phyloP scores from a whole-genome alignment of 768 basidiomycete species.

The Vishniacozyma victoriae region DNA sequence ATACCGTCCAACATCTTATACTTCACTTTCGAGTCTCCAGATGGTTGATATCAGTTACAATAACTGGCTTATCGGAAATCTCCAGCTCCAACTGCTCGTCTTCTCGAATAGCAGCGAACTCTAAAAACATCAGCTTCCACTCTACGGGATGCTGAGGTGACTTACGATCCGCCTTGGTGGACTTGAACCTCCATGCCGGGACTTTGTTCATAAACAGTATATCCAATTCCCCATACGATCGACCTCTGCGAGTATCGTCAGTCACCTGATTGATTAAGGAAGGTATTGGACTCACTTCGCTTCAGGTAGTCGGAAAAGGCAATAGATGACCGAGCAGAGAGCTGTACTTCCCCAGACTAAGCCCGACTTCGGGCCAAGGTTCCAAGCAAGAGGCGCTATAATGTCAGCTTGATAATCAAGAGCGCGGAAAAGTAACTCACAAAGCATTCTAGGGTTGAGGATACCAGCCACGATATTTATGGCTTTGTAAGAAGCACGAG shows the following conservation, averaged over 20 bases:
- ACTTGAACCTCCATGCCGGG: slow-evolving; percentile 36
- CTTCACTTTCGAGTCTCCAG: too few species aligned
- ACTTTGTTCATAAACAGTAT: slow-evolving; percentile 37
- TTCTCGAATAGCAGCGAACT: too few species aligned
- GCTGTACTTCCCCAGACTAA: neutral
- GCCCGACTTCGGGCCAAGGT: neutral
- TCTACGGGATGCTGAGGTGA: too few species aligned
- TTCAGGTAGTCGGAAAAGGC: neutral
- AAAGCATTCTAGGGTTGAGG: slow-evolving; percentile 13
- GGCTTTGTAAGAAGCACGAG: slow-evolving; percentile 5
- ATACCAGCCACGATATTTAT: slow-evolving; percentile 18
- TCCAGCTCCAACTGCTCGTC: too few species aligned
- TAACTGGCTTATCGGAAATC: too few species aligned
- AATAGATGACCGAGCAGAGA: neutral
- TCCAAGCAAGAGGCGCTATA: neutral
- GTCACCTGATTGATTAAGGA: neutral
- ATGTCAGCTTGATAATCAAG: neutral
- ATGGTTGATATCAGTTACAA: too few species aligned
- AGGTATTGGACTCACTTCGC: neutral
- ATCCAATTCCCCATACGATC: slow-evolving; percentile 27
- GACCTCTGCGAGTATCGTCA: neutral
- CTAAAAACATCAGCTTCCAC: too few species aligned
- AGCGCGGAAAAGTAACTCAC: neutral
- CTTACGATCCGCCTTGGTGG: slow-evolving; percentile 15
- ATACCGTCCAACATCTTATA: too few species aligned